Percentiles rank a stretch among this genome's conserved stretches.
Evolutionary conservation across 2,329 filamentous ascomycete species (phyloP).

Genomic region (Penicillium sp.): DNA sequence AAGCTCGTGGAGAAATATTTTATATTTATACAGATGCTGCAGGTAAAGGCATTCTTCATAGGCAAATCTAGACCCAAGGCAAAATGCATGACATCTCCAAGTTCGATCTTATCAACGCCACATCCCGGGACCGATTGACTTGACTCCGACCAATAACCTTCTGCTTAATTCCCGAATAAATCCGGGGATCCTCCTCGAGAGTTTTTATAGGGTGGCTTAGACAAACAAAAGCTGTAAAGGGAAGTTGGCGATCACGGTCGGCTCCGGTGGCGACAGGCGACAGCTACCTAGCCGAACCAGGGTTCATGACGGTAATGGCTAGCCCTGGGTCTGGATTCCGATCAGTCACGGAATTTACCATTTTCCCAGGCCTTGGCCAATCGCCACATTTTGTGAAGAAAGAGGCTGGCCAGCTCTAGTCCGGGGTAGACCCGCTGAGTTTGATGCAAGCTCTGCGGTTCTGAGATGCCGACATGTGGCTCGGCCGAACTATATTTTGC

Average conservation of each 20-base stretch:
- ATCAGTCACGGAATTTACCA: background rate
- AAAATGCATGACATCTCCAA: background rate
- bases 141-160: background rate
- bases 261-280: constrained; percentile 5
- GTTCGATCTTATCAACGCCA: background rate
- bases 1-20: background rate
- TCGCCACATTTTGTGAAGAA: background rate
- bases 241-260: background rate
- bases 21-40: background rate
- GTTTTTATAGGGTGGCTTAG: background rate
- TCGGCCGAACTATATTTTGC: constrained; percentile 4
- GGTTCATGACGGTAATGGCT: constrained; percentile 1
- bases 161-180: too few species aligned
- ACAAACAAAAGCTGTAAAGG: background rate
- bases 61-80: background rate
- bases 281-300: constrained; percentile 1
- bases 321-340: background rate
- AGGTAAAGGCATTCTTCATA: background rate
- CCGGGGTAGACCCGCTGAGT: constrained; percentile 5
- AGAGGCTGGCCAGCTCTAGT: constrained; percentile 3
- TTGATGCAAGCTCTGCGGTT: background rate
- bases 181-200: background rate
- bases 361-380: constrained; percentile 2
- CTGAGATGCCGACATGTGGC: background rate
- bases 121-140: background rate